Conservation (phyloP, 139 green algal genomes). For the Tetratostichococcus sp. region DNA sequence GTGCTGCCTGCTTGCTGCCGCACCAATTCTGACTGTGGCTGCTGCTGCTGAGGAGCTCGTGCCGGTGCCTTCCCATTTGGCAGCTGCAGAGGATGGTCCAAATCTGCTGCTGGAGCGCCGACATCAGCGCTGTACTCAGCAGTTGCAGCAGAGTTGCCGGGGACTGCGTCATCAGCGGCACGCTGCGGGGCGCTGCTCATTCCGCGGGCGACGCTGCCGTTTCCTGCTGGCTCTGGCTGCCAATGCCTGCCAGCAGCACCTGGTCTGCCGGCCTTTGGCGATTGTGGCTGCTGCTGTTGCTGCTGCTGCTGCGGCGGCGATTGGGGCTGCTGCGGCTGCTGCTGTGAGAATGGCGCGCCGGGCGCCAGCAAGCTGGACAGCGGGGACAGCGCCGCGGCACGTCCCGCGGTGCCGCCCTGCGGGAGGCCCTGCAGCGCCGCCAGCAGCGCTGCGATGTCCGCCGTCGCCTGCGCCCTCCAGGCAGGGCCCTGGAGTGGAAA, state of each 20-base stretch:
- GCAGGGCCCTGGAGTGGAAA: background rate
- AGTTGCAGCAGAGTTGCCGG: background rate
- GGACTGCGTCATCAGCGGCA: no score
- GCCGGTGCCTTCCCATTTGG: background rate
- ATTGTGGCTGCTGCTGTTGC: no score
- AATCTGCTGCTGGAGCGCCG: background rate
- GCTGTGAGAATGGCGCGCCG: background rate
- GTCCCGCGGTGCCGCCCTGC: background rate
- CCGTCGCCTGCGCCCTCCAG: background rate
- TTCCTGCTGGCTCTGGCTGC: no score
- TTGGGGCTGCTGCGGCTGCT: background rate
- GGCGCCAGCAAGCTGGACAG: slow-evolving; percentile 5
- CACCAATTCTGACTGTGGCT: no score
- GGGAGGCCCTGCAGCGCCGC: background rate
- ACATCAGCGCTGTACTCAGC: background rate
- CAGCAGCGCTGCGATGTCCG: background rate
- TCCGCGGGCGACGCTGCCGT: no score
- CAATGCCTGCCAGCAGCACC: no score
- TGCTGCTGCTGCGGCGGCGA: no score
- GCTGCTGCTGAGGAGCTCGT: background rate
- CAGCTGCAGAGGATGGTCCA: background rate
- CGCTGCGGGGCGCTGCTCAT: no score
- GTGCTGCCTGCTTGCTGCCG: no score
- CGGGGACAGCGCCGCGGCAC: background rate
- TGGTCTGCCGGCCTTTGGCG: no score